Base-by-base conservation (phyloP, 2,329 filamentous ascomycete species). In the Fusarium bactridioides region DNA sequence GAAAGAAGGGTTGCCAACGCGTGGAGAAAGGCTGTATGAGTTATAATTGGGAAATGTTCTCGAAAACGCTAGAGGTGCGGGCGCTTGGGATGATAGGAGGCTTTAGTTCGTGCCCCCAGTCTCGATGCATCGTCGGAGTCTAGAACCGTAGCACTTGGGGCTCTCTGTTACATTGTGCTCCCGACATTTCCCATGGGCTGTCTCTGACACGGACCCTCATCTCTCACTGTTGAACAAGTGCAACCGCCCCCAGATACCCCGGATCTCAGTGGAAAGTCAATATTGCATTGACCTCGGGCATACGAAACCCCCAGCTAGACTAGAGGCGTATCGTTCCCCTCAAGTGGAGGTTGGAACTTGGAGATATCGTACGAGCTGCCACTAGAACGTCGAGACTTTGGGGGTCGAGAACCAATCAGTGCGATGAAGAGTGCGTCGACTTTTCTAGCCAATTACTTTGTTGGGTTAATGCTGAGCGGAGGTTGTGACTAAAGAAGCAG, bases 311-410 rank as follows among this genome's bases (percentile, higher is more conserved):
- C 63, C 21, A 61, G 47, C 48, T n/a, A 31, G 31, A 33, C 21
- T 18, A 29, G 33, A 51, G 48, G n/a, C 15, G 12, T 10, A 29
- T 54, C 18, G 25, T 59, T 59, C 53, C 44, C 64, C 40, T 35
- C 41, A 54, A 38, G 48, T 63, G 55, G 56, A 53, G 64, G 55
- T 65, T 67, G 65, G n/a, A n/a, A n/a, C n/a, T n/a, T n/a, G n/a
- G 56, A 18, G 64, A 62, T 37, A 63, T 68, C 65, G 56, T 68
- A 68, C 65, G 65, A 68, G 47, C 29, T 15, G 11, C 54, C 21
- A 43, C 35, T 38, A 35, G 29, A 56, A 55, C 25, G 37, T 21
- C 48, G 15, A 56, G 45, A 55, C 37, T 15, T 18, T 61, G 37
- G 15, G 57, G 35, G 18, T 37, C 2, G 18, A 21, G 37, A 33